These are phyloP conservation scores for Arabis hirsuta DNA, from an alignment of 345 rosid genomes.

Conservation along the genomic window DNA sequence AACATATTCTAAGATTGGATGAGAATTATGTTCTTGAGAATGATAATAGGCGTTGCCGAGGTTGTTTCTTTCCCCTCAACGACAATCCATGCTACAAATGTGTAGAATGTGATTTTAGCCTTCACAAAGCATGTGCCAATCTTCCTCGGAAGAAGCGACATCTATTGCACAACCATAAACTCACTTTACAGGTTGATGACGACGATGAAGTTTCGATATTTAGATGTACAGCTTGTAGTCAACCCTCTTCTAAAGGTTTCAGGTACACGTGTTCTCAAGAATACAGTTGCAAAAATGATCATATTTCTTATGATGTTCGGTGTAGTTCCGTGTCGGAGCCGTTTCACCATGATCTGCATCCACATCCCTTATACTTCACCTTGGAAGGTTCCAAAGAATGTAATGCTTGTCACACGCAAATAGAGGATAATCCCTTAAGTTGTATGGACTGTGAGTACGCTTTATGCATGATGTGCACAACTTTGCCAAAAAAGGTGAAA, in stretches of 20 bases:
- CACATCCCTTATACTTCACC: constrained; percentile 25
- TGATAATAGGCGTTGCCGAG: neutral
- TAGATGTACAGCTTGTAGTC: neutral
- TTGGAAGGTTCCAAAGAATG: neutral
- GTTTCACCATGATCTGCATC: constrained; percentile 27
- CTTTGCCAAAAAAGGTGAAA: constrained; percentile 27
- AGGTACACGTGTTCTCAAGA: neutral
- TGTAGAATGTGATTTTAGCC: constrained; percentile 18
- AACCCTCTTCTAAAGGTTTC: neutral
- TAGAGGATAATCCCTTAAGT: neutral
- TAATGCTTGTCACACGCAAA: neutral
- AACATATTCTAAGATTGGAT: constrained; percentile 2
- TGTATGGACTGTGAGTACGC: constrained; percentile 24
- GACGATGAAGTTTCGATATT: no score
- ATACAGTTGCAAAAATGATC: no score
- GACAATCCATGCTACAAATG: neutral
- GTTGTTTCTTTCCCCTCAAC: constrained; percentile 7
- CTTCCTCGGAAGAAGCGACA: constrained; percentile 24
- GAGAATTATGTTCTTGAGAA: neutral
- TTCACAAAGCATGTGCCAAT: constrained; percentile 20
- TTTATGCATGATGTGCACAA: constrained; percentile 2
- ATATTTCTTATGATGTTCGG: neutral
- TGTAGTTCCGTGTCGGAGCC: constrained; percentile 27
- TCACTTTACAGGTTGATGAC: neutral
- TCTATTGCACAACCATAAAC: constrained; percentile 4